Evolutionary conservation across 176 grass and related monocot species (phyloP).

Genomic region (Carex littledalei): DNA sequence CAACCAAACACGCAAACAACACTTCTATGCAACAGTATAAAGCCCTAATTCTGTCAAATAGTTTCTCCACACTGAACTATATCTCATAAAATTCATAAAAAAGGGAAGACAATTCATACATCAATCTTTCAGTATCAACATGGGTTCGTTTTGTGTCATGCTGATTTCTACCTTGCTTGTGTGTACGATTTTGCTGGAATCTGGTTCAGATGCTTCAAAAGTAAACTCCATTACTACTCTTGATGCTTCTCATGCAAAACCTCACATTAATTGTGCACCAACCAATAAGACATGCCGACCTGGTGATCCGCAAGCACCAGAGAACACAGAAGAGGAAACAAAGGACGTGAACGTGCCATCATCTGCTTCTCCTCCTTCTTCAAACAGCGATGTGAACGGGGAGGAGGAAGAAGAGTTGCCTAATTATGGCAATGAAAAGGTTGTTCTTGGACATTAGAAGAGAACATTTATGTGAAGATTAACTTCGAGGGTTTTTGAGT

Average conservation of each 20-base stretch:
- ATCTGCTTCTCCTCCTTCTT: neutral
- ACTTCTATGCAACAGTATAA: neutral
- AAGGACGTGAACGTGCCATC: neutral
- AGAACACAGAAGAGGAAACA: constrained; percentile 62
- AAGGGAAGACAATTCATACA: neutral
- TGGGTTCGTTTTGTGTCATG: constrained; percentile 30
- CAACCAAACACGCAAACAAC: constrained; percentile 1
- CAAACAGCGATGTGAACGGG: constrained; percentile 18
- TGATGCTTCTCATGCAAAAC: neutral
- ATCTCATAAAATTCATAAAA: neutral
- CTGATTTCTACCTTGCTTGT: constrained; percentile 28
- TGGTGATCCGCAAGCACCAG: constrained; percentile 37
- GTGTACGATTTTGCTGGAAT: constrained; percentile 28
- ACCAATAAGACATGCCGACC: constrained; percentile 40
- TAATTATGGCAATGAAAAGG: constrained; percentile 25
- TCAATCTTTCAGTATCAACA: neutral
- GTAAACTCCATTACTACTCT: neutral
- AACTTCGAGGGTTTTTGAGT: neutral
- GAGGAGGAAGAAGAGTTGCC: constrained; percentile 40
- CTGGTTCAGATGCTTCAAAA: neutral
- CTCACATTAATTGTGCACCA: constrained; percentile 23
- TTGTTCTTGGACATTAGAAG: constrained; percentile 57
- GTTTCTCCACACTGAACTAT: neutral
- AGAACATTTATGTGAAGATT: neutral
- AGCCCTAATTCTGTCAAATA: neutral